Evolutionary conservation across 345 rosid genomes (phyloP), one percentile per base, ranked within the genome.

Genomic region (Eucalyptus rudis): DNA sequence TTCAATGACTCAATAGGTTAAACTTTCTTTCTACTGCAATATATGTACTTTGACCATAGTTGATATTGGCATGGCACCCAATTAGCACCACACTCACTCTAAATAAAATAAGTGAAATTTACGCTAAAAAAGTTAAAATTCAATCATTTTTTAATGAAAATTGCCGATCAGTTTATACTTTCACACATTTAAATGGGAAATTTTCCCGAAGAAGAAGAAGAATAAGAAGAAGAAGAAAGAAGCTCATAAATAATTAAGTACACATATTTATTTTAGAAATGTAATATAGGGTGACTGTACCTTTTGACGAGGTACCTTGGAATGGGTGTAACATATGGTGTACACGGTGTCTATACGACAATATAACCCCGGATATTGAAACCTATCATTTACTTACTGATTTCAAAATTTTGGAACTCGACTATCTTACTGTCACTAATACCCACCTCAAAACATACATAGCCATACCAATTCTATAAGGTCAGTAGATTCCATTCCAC

Each of bases 31-130:
- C 5, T 62, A 6, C 19, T 1, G 3, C 71, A 62, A 29, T 62
- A 1, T 0, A 62, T 62, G 33, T 14, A 29, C 1, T 14, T 0
- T 6, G 19, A 64, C 9, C 16, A 62, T 29, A 62, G 1, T 62
- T 62, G 0, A 62, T 12, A 29, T 0, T 14, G 5, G 4, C 33
- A 15, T 29, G 76, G 20, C 76, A n/a, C 36, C 10, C 20, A 0
- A 0, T 64, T 64, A 14, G 36, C 71, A 64, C 2, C 17, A 15
- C 19, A 64, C 13, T 3, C 71, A 4, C 10, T 3, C 36, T 14
- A 64, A n/a, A 29, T 64, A 29, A 64, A 64, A 64, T 64, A n/a
- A 64, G 19, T 3, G 31, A n/a, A 64, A 29, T 64, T n/a, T 7
- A 1, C 0, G 8, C 3, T 64, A 14, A 10, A 62, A 62, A 13